A percentile compares a stretch with the other conserved stretches of the same genome.
These are phyloP conservation scores for Coffea eugenioides DNA, from an alignment of 257 asterid species.

Conservation along the genomic window DNA sequence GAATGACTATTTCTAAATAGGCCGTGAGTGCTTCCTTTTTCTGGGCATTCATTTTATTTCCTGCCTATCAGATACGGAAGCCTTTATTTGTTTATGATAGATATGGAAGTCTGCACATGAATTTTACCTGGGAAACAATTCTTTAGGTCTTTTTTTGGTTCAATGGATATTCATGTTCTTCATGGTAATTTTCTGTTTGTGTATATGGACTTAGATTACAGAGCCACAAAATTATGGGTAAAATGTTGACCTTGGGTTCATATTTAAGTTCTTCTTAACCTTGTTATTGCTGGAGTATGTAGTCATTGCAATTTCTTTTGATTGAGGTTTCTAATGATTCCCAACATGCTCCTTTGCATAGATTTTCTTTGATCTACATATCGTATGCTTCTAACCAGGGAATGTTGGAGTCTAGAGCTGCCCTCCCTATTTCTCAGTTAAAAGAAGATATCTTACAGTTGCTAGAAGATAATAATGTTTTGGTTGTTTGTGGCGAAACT, in stretches of 20 bases:
- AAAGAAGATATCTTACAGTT: conserved; percentile 64
- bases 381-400: conserved; percentile 46
- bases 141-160: not conserved
- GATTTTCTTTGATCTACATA: not conserved
- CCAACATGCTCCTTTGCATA: not conserved
- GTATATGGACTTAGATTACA: not conserved
- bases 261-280: not conserved
- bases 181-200: not conserved
- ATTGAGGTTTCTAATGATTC: not conserved
- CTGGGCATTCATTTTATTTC: no score
- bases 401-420: conserved; percentile 67
- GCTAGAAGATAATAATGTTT: conserved; percentile 69
- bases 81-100: not conserved
- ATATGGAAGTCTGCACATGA: not conserved
- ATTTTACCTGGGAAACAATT: not conserved
- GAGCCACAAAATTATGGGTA: not conserved
- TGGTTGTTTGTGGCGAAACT: conserved; percentile 95
- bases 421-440: conserved; percentile 85
- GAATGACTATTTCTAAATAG: not conserved
- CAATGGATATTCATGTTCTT: not conserved
- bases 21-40: not conserved
- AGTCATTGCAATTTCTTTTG: not conserved
- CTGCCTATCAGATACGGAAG: not conserved
- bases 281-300: not conserved
- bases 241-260: not conserved